Evolutionary conservation across 768 basidiomycete genomes (phyloP).

Genomic region (Pleurotus giganteus): DNA sequence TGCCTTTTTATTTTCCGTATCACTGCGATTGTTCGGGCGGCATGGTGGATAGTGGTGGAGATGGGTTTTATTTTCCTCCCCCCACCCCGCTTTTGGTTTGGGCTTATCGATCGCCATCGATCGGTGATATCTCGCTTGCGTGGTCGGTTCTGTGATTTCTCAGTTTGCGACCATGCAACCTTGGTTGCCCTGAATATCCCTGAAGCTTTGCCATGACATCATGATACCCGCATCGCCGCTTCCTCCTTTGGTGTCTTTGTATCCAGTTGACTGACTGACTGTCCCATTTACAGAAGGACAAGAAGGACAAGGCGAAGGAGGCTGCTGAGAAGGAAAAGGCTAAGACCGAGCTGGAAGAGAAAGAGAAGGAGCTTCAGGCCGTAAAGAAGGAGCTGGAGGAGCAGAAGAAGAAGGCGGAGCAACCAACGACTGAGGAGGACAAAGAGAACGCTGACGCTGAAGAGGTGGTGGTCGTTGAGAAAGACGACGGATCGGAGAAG

Average conservation of each 20-base stretch:
- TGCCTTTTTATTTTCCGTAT: background rate
- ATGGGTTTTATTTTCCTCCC: background rate
- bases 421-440: constrained; percentile 20
- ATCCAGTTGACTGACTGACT: background rate
- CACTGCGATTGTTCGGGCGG: background rate
- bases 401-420: constrained; percentile 30
- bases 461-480: constrained; percentile 18
- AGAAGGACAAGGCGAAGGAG: constrained; percentile 41
- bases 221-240: constrained; percentile 1
- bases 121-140: background rate
- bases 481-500: constrained; percentile 27
- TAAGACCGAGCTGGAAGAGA: constrained; percentile 64
- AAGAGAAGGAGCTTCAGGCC: constrained; percentile 55
- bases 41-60: background rate
- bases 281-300: constrained; percentile 39
- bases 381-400: constrained; percentile 47
- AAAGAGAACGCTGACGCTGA: constrained; percentile 22
- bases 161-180: background rate
- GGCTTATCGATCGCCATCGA: background rate
- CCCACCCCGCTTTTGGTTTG: background rate
- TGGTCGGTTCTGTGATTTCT: constrained; percentile 2
- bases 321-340: constrained; percentile 56
- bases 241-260: background rate
- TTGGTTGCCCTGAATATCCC: background rate
- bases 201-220: background rate